A percentile compares a stretch with the other conserved stretches of the same genome.
Conservation (phyloP, 1,139 yeast genomes). For the Nadsonia starkeyi-henricii region DNA sequence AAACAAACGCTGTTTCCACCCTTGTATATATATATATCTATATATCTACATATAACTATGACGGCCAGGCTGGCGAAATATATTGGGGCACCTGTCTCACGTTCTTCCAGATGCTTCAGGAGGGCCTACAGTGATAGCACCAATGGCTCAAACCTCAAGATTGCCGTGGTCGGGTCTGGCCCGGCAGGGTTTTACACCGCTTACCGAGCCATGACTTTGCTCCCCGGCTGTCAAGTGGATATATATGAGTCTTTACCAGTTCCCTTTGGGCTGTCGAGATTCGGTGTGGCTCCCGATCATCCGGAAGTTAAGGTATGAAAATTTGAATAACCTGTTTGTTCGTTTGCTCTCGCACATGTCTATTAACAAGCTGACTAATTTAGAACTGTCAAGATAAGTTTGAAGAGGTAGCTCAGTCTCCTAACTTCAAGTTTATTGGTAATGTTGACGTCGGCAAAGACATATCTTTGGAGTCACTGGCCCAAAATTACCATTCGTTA, state of each 20-base stretch:
- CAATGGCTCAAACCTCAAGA: slow-evolving; percentile 17
- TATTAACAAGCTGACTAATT: neutral
- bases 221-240: slow-evolving; percentile 24
- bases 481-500: slow-evolving; percentile 51
- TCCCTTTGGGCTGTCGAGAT: slow-evolving; percentile 83
- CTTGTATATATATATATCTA: neutral
- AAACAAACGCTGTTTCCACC: too few species aligned
- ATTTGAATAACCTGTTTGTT: slow-evolving; percentile 23
- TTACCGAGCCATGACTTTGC: slow-evolving; percentile 48
- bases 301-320: slow-evolving; percentile 70
- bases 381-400: slow-evolving; percentile 54
- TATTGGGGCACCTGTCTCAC: neutral
- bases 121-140: slow-evolving; percentile 1
- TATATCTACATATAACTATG: neutral
- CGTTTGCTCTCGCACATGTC: neutral
- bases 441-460: slow-evolving; percentile 57
- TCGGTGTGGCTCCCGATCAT: slow-evolving; percentile 99
- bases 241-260: slow-evolving; percentile 71
- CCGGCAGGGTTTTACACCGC: slow-evolving; percentile 95
- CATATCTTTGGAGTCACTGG: slow-evolving; percentile 35
- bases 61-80: neutral
- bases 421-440: slow-evolving; percentile 54
- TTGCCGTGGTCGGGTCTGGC: slow-evolving; percentile 86
- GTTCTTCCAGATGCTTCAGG: neutral
- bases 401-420: slow-evolving; percentile 38